These are phyloP conservation scores for Hagleromyces aurorensis DNA, from an alignment of 805 yeast species.

Conservation along the genomic window DNA sequence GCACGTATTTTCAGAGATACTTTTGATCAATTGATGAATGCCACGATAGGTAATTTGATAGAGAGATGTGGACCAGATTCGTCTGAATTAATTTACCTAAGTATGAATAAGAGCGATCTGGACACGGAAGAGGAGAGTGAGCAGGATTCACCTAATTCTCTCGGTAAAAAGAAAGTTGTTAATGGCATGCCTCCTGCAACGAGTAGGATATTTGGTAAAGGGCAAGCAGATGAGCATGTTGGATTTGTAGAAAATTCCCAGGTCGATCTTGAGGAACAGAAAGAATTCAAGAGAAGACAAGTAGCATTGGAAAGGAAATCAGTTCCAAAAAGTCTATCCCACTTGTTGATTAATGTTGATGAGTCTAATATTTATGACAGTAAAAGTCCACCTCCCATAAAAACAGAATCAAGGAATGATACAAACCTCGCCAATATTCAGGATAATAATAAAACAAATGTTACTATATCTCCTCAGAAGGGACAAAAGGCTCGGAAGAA, in stretches of 20 bases:
- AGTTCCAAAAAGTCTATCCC: conserved; percentile 48
- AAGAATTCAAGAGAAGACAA: conserved; percentile 39
- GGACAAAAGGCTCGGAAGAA: background rate
- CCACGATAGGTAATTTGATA: conserved; percentile 54
- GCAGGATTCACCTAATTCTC: conserved; percentile 1
- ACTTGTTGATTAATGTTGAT: conserved; percentile 37
- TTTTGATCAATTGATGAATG: conserved; percentile 57
- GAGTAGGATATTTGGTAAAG: conserved; percentile 35
- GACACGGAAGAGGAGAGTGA: conserved; percentile 6
- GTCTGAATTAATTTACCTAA: conserved; percentile 41
- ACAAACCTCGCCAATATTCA: background rate
- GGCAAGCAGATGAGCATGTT: conserved; percentile 27
- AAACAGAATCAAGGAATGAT: background rate
- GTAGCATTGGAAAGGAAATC: conserved; percentile 44
- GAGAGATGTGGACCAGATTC: conserved; percentile 59
- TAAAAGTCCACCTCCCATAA: background rate
- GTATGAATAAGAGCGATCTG: conserved; percentile 5
- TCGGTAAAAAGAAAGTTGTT: conserved; percentile 5
- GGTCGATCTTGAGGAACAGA: conserved; percentile 38
- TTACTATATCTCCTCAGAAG: background rate
- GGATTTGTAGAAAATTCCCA: conserved; percentile 34
- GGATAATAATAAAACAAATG: background rate
- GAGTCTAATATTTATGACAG: conserved; percentile 2
- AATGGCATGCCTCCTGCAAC: conserved; percentile 57
- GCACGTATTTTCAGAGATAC: conserved; percentile 58